phyloP scores from a whole-genome alignment of 768 basidiomycete genomes.

The Amanita rimosa region DNA sequence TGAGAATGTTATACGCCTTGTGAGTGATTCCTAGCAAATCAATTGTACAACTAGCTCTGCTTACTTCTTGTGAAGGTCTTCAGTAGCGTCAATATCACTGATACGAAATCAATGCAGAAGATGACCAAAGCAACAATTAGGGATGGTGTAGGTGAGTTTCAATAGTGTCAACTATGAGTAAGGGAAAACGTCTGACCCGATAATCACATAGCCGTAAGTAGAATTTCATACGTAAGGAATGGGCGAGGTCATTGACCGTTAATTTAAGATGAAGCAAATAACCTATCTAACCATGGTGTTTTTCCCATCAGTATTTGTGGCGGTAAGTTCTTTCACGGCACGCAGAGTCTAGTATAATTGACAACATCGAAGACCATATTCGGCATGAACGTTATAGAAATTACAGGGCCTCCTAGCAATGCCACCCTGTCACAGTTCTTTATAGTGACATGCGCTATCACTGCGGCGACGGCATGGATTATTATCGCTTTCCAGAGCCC shows the following conservation, averaged over 20 bases:
- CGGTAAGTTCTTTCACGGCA: constrained; percentile 20
- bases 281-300: constrained; percentile 55
- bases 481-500: constrained; percentile 42
- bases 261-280: constrained; percentile 39
- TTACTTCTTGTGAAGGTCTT: constrained; percentile 23
- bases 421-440: constrained; percentile 33
- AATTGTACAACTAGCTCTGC: not conserved
- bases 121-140: constrained; percentile 29
- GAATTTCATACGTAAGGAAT: not conserved
- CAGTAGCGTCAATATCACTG: constrained; percentile 33
- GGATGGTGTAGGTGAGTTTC: constrained; percentile 17
- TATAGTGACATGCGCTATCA: constrained; percentile 32
- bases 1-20: constrained; percentile 40
- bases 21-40: constrained; percentile 6
- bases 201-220: constrained; percentile 9
- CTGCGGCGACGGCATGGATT: constrained; percentile 38
- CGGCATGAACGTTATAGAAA: constrained; percentile 46
- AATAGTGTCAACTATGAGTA: not conserved
- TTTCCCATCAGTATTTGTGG: constrained; percentile 42
- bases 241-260: not conserved
- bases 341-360: not conserved
- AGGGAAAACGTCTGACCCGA: not conserved
- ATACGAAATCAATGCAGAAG: constrained; percentile 29
- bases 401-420: constrained; percentile 18
- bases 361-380: constrained; percentile 31